Evolutionary conservation across 495 filamentous ascomycete genomes (phyloP).

Genomic region (Penicillium desertorum): DNA sequence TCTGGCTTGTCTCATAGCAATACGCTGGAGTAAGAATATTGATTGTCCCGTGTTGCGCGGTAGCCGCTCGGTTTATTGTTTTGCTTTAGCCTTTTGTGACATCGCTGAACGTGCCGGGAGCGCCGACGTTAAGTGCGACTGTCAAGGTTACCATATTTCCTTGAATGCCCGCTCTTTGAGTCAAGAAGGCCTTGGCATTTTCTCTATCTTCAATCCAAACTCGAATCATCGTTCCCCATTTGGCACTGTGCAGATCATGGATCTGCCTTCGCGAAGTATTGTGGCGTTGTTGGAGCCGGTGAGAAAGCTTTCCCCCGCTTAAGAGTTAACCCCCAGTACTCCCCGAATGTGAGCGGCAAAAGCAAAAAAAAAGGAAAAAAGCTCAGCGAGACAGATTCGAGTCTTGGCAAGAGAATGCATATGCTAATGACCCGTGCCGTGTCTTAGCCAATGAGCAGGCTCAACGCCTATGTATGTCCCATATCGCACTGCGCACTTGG

Average conservation of each 20-base stretch:
- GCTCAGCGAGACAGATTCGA: constrained; percentile 25
- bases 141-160: constrained; percentile 7
- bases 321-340: constrained; percentile 6
- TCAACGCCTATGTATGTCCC: constrained; percentile 10
- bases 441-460: constrained; percentile 22
- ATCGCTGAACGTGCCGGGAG: constrained; percentile 12
- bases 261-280: constrained; percentile 9
- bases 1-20: not conserved
- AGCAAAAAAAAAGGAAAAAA: constrained; percentile 2
- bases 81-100: constrained; percentile 7
- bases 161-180: constrained; percentile 8
- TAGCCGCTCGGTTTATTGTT: constrained; percentile 17
- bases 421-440: constrained; percentile 24
- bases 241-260: constrained; percentile 15
- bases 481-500: constrained; percentile 21
- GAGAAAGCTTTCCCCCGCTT: constrained; percentile 15
- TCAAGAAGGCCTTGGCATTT: constrained; percentile 2
- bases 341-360: constrained; percentile 9
- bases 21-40: not conserved
- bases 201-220: constrained; percentile 1
- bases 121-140: constrained; percentile 1
- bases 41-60: constrained; percentile 17
- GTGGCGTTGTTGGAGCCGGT: constrained; percentile 11
- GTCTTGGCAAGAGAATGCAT: constrained; percentile 22
- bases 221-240: constrained; percentile 8